Conservation (phyloP, 208 protist species). For the Jaenimonas drosophilae region DNA sequence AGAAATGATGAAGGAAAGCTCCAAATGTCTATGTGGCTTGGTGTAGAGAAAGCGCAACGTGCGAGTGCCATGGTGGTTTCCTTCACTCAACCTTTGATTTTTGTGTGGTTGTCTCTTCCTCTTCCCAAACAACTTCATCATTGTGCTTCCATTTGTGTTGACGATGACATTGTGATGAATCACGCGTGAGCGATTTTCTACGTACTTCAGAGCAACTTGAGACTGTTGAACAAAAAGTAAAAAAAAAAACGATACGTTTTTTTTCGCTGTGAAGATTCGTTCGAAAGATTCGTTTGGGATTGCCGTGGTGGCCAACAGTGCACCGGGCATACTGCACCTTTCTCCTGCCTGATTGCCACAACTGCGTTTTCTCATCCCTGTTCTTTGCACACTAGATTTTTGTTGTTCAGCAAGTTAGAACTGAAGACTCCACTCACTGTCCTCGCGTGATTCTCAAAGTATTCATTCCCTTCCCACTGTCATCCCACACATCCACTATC, state of each 20-base stretch:
- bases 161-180: too few relatives aligned
- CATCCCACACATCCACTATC: neutral
- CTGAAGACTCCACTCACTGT: neutral
- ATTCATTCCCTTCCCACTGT: neutral
- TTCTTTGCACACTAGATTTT: neutral
- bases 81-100: too few relatives aligned
- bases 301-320: neutral
- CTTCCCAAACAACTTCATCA: neutral
- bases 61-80: too few relatives aligned
- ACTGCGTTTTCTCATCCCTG: neutral
- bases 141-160: neutral
- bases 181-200: too few relatives aligned
- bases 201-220: too few relatives aligned
- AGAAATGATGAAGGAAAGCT: slow-evolving; percentile 10
- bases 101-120: slow-evolving; percentile 1
- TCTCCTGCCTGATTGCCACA: neutral
- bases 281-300: neutral
- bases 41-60: too few relatives aligned
- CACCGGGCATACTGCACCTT: neutral
- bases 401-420: slow-evolving; percentile 1
- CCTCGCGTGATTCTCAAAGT: neutral
- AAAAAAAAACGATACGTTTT: too few relatives aligned
- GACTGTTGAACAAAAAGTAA: too few relatives aligned
- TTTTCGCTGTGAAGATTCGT: neutral
- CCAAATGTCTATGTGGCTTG: slow-evolving; percentile 14